Evolutionary conservation across 441 rosid genomes (phyloP).

Genomic region (Pelargonium australe): DNA sequence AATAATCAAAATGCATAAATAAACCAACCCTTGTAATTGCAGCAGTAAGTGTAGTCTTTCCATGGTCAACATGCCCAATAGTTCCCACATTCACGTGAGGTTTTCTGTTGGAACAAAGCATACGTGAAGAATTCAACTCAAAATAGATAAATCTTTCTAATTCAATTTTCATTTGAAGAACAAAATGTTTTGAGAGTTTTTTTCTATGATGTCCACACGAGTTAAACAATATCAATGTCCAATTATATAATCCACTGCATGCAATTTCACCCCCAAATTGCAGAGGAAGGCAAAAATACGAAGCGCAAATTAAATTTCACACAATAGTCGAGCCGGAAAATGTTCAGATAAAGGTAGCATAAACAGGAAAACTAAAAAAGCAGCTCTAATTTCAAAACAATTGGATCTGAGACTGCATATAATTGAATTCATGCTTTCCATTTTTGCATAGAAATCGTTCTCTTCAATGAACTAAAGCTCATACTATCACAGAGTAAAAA

Average conservation of each 20-base stretch:
- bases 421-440: too few relatives aligned
- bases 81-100: conserved; percentile 99
- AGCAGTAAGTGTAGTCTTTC: conserved; percentile 94
- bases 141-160: background rate
- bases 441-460: too few relatives aligned
- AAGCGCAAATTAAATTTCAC: too few relatives aligned
- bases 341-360: background rate
- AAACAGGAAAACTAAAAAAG: background rate
- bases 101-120: conserved; percentile 41
- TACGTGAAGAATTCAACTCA: background rate
- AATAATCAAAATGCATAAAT: background rate
- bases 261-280: background rate
- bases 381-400: background rate
- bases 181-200: too few relatives aligned
- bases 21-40: conserved; percentile 75
- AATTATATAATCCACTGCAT: background rate
- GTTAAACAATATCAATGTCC: background rate
- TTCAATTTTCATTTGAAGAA: background rate
- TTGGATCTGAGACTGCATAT: background rate
- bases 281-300: too few relatives aligned
- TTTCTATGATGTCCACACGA: too few relatives aligned
- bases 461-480: too few relatives aligned
- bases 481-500: too few relatives aligned
- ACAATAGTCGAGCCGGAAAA: too few relatives aligned
- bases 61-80: conserved; percentile 98